These are phyloP conservation scores for Dunaliella salina DNA, from an alignment of 163 green algal species.

Conservation along the genomic window DNA sequence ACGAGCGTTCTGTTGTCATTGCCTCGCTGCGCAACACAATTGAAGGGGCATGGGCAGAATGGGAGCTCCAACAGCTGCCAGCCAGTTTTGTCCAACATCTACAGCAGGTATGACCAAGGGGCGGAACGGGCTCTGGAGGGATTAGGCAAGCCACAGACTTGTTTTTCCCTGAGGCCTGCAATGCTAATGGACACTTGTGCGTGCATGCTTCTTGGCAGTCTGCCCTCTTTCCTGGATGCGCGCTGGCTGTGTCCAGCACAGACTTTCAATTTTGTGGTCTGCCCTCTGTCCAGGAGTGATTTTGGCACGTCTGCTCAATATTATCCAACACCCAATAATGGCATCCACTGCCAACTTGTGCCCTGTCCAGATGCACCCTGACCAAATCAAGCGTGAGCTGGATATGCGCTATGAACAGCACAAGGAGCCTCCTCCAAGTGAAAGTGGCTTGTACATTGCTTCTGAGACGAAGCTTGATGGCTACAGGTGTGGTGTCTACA, in stretches of 20 bases:
- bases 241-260: too few species aligned
- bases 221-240: too few species aligned
- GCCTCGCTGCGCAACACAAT: constrained; percentile 36
- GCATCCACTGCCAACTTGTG: too few species aligned
- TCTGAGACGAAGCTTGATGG: constrained; percentile 39
- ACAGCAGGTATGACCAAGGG: neutral
- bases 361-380: neutral
- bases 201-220: too few species aligned
- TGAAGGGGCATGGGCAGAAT: constrained; percentile 46
- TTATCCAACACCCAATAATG: too few species aligned
- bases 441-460: constrained; percentile 31
- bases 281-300: too few species aligned
- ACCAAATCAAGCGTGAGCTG: constrained; percentile 40
- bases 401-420: constrained; percentile 26
- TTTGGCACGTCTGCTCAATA: too few species aligned
- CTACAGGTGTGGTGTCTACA: constrained; percentile 32
- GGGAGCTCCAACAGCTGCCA: constrained; percentile 36
- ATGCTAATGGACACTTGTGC: too few species aligned
- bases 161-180: too few species aligned
- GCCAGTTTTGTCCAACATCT: neutral
- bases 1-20: constrained; percentile 48
- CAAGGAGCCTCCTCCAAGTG: constrained; percentile 39
- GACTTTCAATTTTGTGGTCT: too few species aligned
- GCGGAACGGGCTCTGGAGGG: too few species aligned
- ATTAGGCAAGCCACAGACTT: too few species aligned